A percentile compares a stretch with the other conserved stretches of the same genome.
Conservation (phyloP, 2,329 filamentous ascomycete species). For the Penicillium sp. region DNA sequence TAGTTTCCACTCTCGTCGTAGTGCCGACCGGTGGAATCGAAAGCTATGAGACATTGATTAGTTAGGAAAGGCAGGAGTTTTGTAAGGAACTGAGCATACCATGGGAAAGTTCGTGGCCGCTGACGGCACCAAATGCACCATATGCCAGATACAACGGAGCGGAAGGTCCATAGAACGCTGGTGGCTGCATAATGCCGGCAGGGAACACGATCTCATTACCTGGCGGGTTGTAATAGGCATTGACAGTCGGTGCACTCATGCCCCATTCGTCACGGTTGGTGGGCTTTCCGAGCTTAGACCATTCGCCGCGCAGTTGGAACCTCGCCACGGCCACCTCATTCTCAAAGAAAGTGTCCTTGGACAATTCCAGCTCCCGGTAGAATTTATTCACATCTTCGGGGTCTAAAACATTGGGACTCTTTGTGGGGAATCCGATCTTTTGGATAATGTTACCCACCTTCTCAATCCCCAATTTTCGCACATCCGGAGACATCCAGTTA, state of each 20-base stretch:
- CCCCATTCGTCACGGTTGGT: constrained; percentile 61
- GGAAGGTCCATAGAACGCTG: constrained; percentile 60
- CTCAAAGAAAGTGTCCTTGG: constrained; percentile 54
- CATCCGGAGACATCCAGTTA: constrained; percentile 65
- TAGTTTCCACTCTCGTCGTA: constrained; percentile 66
- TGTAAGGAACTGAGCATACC: constrained; percentile 27
- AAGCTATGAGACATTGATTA: constrained; percentile 45
- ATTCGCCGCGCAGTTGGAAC: constrained; percentile 52
- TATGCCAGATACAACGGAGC: constrained; percentile 67
- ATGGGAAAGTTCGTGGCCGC: constrained; percentile 69
- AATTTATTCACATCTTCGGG: constrained; percentile 57
- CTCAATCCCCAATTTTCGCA: constrained; percentile 59
- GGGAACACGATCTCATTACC: constrained; percentile 70
- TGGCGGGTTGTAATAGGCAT: constrained; percentile 64
- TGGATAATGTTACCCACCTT: constrained; percentile 68
- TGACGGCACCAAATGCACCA: constrained; percentile 66
- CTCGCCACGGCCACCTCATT: constrained; percentile 56
- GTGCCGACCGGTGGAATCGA: constrained; percentile 65
- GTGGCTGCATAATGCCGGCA: constrained; percentile 68
- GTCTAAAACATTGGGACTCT: constrained; percentile 62
- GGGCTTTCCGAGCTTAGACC: constrained; percentile 60
- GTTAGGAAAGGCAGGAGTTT: background rate
- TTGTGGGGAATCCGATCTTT: constrained; percentile 67
- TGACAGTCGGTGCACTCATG: constrained; percentile 62
- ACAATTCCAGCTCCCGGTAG: constrained; percentile 57